These are phyloP conservation scores for Coemansia sp. DNA, from an alignment of 192 early-diverging fungal species.

Conservation along the genomic window DNA sequence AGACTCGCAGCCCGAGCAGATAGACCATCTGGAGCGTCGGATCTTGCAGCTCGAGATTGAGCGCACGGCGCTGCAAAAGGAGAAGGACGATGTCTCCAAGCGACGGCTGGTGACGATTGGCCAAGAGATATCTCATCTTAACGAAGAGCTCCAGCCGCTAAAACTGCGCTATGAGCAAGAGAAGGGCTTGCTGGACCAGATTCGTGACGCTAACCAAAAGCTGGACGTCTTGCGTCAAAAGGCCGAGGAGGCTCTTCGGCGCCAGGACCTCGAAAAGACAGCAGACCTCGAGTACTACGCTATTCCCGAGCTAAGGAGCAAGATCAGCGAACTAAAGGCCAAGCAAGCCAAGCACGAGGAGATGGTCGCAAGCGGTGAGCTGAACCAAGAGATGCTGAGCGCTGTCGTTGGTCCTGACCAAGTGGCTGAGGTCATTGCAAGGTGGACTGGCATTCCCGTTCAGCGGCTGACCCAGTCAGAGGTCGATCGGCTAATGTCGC, in stretches of 20 bases:
- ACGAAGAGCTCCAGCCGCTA: conserved; percentile 88
- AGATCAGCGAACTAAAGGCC: conserved; percentile 71
- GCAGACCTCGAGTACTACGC: conserved; percentile 95
- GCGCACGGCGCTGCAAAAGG: conserved; percentile 88
- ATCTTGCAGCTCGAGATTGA: conserved; percentile 95
- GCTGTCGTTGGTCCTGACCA: conserved; percentile 90
- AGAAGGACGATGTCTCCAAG: conserved; percentile 83
- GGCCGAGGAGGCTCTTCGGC: conserved; percentile 81
- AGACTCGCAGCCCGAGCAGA: conserved; percentile 94
- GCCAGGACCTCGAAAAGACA: conserved; percentile 80
- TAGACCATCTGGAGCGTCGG: conserved; percentile 93
- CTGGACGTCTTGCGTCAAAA: conserved; percentile 86
- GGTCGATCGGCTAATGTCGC: conserved; percentile 78
- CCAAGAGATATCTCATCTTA: conserved; percentile 78
- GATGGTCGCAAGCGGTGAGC: conserved; percentile 54
- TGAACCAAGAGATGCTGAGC: conserved; percentile 66
- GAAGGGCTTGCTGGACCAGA: conserved; percentile 84
- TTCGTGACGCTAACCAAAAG: conserved; percentile 83
- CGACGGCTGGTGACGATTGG: conserved; percentile 76
- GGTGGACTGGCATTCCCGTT: conserved; percentile 98
- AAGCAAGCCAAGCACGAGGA: conserved; percentile 69
- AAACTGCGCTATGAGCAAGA: conserved; percentile 84
- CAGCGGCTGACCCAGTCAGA: conserved; percentile 83
- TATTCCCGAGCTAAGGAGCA: conserved; percentile 84
- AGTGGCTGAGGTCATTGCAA: conserved; percentile 90